Conservation (phyloP, 2,329 filamentous ascomycete species). For the Cladosporium sp. region DNA sequence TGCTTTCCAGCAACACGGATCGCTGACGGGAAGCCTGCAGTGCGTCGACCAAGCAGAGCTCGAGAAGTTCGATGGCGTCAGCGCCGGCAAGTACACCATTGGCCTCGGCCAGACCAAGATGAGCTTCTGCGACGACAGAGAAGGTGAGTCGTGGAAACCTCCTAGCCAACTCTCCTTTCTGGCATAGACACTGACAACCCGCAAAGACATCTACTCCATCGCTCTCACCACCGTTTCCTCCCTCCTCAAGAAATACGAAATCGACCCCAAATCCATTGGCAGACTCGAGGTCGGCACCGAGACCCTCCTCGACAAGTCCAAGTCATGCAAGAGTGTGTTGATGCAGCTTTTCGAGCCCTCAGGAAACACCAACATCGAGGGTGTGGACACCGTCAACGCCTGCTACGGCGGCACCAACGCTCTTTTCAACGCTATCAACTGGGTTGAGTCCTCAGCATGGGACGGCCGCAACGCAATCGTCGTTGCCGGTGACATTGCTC, state of each 20-base stretch:
- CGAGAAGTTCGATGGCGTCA: constrained; percentile 53
- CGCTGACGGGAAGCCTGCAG: constrained; percentile 31
- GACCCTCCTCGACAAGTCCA: constrained; percentile 53
- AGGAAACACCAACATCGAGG: constrained; percentile 52
- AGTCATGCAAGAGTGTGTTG: constrained; percentile 52
- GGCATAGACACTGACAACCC: background rate
- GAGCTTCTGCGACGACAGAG: constrained; percentile 53
- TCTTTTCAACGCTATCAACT: constrained; percentile 52
- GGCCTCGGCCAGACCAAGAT: constrained; percentile 53
- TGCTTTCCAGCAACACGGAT: background rate
- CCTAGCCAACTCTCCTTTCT: background rate
- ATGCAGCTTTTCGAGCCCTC: constrained; percentile 47
- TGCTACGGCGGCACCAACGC: constrained; percentile 54
- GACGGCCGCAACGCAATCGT: constrained; percentile 51
- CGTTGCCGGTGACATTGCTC: constrained; percentile 50
- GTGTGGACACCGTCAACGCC: constrained; percentile 51
- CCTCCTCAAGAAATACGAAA: constrained; percentile 50
- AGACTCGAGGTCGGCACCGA: constrained; percentile 52
- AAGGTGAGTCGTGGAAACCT: constrained; percentile 34
- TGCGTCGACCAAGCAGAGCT: constrained; percentile 52
- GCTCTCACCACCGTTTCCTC: constrained; percentile 49
- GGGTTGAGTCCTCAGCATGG: constrained; percentile 52
- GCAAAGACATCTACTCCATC: constrained; percentile 50
- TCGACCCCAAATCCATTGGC: constrained; percentile 49
- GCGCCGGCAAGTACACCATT: constrained; percentile 51